Conservation (phyloP, 1,284 basidiomycete genomes). For the Rhodotorula glutinis region DNA sequence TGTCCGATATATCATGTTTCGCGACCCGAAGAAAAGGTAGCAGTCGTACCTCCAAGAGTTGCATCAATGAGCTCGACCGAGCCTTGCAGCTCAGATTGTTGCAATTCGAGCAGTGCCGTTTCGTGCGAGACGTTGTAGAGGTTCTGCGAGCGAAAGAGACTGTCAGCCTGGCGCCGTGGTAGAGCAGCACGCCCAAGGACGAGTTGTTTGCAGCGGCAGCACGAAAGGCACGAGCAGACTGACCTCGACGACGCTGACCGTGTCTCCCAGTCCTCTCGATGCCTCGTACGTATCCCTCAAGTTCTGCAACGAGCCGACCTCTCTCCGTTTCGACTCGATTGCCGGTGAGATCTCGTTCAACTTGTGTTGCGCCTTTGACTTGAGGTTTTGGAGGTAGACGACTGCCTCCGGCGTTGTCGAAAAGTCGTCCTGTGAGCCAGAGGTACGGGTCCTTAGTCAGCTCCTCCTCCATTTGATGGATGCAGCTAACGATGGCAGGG, state of each 20-base stretch:
- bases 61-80: slow-evolving; percentile 62
- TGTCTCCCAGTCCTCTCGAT: slow-evolving; percentile 56
- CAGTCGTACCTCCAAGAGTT: slow-evolving; percentile 53
- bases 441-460: too few species aligned
- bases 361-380: slow-evolving; percentile 49
- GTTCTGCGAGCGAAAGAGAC: slow-evolving; percentile 52
- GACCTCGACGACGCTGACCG: slow-evolving; percentile 66
- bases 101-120: slow-evolving; percentile 57
- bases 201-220: background rate
- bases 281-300: slow-evolving; percentile 57
- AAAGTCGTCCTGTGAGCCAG: slow-evolving; percentile 25
- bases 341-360: slow-evolving; percentile 60
- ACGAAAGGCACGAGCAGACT: slow-evolving; percentile 8
- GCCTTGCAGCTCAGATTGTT: slow-evolving; percentile 57
- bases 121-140: slow-evolving; percentile 65
- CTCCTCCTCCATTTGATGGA: too few species aligned
- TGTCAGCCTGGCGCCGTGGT: too few species aligned
- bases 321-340: slow-evolving; percentile 60
- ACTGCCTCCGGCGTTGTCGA: slow-evolving; percentile 12
- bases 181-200: too few species aligned
- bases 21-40: slow-evolving; percentile 1
- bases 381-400: slow-evolving; percentile 36
- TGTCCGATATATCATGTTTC: background rate
- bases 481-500: too few species aligned
- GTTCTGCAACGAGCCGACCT: slow-evolving; percentile 57